Evolutionary conservation across 2,329 filamentous ascomycete species (phyloP), one percentile per base, ranked within the genome.

Genomic region (Fusarium sp.): DNA sequence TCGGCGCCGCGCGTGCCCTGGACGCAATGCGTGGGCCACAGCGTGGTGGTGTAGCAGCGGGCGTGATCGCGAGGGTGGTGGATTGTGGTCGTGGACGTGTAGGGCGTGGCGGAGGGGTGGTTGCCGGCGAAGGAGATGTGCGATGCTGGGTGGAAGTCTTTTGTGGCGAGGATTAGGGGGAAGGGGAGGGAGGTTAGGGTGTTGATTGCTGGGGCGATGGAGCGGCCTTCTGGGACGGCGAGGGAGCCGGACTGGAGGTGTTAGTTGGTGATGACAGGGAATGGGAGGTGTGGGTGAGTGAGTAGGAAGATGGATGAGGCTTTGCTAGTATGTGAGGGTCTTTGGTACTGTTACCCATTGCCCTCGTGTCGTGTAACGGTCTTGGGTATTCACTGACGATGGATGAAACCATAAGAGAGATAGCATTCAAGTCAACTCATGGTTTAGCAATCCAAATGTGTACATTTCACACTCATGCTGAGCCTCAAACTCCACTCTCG

Each of bases 1-100:
- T 88, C 85, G 0, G 92, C 89, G 12, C 96, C 96, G 1, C 82
- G 77, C 0, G 91, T 92, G 43, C 83, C 83, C 74, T 93, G 90
- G 10, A 98, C 86, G 80, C 96, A 98, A 81, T 99, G 96, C 21
- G 88, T 87, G 1, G 96, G 96, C 96, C 96, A 99, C 11, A 99
- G 85, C 38, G 88, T 84, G 54, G 90, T 89, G 39, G 82, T 78
- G 80, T 93, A 90, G 23, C 81, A 84, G 75, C 92, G 88, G 10
- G 82, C 72, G 6, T 86, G 77, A 78, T 92, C 88, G 67, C 79
- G 69, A 2, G 91, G 91, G 78, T 94, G 92, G 52, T 75, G 75
- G 74, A 97, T 88, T 4, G 82, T 87, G 50, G 88, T 82, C 30
- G 79, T 81, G 38, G 91, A 90, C 32, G 84, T 81, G 76, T 92